Evolutionary conservation across 2,329 filamentous ascomycete species (phyloP).

Genomic region (Fusarium transvaalense): DNA sequence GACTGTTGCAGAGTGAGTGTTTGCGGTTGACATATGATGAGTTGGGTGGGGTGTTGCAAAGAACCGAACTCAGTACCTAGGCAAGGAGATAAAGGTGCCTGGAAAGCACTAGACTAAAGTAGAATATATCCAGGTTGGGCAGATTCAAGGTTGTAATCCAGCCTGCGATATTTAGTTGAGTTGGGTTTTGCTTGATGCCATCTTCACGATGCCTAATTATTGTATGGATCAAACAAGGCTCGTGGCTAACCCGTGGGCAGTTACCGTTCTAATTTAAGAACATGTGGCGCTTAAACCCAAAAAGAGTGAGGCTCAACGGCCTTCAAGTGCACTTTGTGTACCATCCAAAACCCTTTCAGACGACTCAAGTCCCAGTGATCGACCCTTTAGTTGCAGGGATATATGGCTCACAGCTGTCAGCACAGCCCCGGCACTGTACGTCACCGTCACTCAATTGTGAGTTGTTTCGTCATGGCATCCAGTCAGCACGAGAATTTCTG

Average conservation of each 20-base stretch:
- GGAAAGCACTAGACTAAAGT: not conserved
- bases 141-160: not conserved
- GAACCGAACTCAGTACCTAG: not conserved
- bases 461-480: slow-evolving; percentile 40
- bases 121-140: not conserved
- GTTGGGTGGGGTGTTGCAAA: not conserved
- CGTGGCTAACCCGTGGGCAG: slow-evolving; percentile 6
- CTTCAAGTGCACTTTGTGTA: slow-evolving; percentile 1
- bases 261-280: slow-evolving; percentile 44
- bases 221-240: slow-evolving; percentile 8
- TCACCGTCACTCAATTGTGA: slow-evolving; percentile 46
- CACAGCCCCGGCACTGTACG: slow-evolving; percentile 48
- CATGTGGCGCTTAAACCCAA: slow-evolving; percentile 23
- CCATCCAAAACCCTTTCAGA: slow-evolving; percentile 17
- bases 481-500: slow-evolving; percentile 32
- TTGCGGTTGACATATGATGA: not conserved
- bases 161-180: not conserved
- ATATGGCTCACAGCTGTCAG: slow-evolving; percentile 35
- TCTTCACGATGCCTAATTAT: not conserved
- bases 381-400: slow-evolving; percentile 33
- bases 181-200: not conserved
- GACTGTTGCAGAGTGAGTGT: slow-evolving; percentile 3
- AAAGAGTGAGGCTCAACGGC: slow-evolving; percentile 34
- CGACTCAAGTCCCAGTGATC: slow-evolving; percentile 28
- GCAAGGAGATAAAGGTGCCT: not conserved